phyloP scores from a whole-genome alignment of 2,329 filamentous ascomycete genomes.

The Pleoardoris graminearum region DNA sequence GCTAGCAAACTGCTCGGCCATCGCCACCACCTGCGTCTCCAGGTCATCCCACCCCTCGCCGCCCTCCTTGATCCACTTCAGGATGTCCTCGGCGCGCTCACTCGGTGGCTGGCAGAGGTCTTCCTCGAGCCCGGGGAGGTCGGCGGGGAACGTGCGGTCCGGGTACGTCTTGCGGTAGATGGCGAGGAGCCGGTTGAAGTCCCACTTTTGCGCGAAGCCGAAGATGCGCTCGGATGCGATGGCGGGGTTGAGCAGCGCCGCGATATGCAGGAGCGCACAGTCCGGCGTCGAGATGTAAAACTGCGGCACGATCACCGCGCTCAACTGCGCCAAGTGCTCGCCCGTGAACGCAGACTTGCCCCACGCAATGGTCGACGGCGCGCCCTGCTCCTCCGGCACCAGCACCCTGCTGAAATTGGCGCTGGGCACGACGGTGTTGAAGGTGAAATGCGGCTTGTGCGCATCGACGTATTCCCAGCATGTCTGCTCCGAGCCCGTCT shows the following conservation, averaged over 20 bases:
- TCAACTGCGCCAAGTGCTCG: slow-evolving; percentile 51
- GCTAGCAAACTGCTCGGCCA: slow-evolving; percentile 13
- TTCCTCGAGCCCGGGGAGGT: slow-evolving; percentile 20
- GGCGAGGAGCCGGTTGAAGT: slow-evolving; percentile 50
- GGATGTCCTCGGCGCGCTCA: slow-evolving; percentile 29
- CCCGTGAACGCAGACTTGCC: slow-evolving; percentile 26
- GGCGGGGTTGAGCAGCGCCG: slow-evolving; percentile 53
- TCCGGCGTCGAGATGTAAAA: slow-evolving; percentile 32
- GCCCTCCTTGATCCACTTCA: slow-evolving; percentile 32
- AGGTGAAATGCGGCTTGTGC: slow-evolving; percentile 49
- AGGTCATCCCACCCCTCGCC: slow-evolving; percentile 26
- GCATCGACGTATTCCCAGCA: slow-evolving; percentile 53
- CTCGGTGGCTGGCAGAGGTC: slow-evolving; percentile 26
- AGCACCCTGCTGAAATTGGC: slow-evolving; percentile 44
- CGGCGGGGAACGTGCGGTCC: slow-evolving; percentile 38
- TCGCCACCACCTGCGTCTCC: slow-evolving; percentile 27
- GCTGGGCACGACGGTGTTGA: slow-evolving; percentile 47
- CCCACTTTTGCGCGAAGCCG: slow-evolving; percentile 55
- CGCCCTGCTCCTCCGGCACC: slow-evolving; percentile 38
- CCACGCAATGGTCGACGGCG: slow-evolving; percentile 35
- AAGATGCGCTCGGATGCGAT: slow-evolving; percentile 58
- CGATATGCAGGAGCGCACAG: slow-evolving; percentile 56
- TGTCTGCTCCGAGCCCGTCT: slow-evolving; percentile 52
- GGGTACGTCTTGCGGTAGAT: slow-evolving; percentile 48
- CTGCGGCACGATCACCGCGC: slow-evolving; percentile 42